Base-by-base conservation (phyloP, 2,329 filamentous ascomycete species). In the Tolypocladium sp. region DNA sequence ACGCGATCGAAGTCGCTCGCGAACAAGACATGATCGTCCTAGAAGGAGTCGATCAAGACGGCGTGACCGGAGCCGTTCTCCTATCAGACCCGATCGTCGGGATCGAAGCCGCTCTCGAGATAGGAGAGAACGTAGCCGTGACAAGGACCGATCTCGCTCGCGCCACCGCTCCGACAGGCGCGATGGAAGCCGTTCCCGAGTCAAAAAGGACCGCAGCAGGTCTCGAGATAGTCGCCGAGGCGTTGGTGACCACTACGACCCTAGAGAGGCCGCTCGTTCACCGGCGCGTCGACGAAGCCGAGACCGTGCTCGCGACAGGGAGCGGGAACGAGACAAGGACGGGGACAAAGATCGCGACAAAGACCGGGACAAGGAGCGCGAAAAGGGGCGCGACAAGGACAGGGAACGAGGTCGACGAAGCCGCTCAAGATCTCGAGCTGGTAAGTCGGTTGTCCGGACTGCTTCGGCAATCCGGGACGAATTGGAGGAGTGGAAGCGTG, bases 401-500 rank as follows among this genome's bases (percentile, higher is more conserved):
- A 60, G 62, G 8, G 67, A 70, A 41, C 67, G 67, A 27, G 65
- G 76, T 38, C 73, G 74, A 12, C 73, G 69, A 58, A 80, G 77
- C 63, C 75, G 77, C 25, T 80, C 80, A 30, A 77, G 77, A 35
- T 76, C 77, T 4, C 70, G 69, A 13, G 73, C 71, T 5, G 64
- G 68, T 4, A 71, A 75, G 5, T 71, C 76, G 1, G 63, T 68
- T 10, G 66, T 70, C 5, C 71, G 74, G 37, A 74, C 76, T 1
- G 71, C 75, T 2, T 71, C 75, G 1, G 71, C 69, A 20, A 70
- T 76, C 59, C 78, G 78, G 55, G 76, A 79, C n/a, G 78, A 77
- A 46, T 73, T 77, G 33, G 82, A 84, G 64, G 78, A 77, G 20
- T 82, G 82, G 77, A 87, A 87, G 68, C 79, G 82, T 63, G 80